These are phyloP conservation scores for Phellinidium pouzarii DNA, from an alignment of 1,284 basidiomycete genomes.

Conservation along the genomic window DNA sequence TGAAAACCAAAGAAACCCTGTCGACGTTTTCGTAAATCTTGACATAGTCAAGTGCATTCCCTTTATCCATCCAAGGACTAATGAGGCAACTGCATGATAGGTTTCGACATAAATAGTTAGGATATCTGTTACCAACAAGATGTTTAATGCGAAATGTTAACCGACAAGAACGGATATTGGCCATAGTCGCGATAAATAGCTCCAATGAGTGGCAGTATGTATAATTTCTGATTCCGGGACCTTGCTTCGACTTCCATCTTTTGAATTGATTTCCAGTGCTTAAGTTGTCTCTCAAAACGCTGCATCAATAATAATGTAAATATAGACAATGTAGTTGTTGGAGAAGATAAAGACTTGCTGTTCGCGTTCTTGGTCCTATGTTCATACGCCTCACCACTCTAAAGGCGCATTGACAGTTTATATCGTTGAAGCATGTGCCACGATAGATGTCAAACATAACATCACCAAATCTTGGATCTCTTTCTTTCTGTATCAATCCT, in stretches of 20 bases:
- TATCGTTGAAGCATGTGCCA: conserved; percentile 41
- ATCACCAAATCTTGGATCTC: not conserved
- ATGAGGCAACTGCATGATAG: conserved; percentile 33
- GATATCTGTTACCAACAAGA: too few species aligned
- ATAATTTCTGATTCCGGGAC: conserved; percentile 18
- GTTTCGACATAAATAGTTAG: not conserved
- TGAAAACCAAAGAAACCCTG: not conserved
- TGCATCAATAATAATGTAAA: conserved; percentile 22
- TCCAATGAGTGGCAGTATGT: conserved; percentile 50
- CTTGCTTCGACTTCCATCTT: conserved; percentile 40
- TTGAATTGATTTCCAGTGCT: conserved; percentile 43
- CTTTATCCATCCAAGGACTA: conserved; percentile 48
- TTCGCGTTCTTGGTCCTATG: conserved; percentile 35
- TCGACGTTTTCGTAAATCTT: conserved; percentile 23
- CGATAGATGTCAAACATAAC: conserved; percentile 42
- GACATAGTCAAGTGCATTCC: conserved; percentile 42
- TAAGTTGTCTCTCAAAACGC: conserved; percentile 45
- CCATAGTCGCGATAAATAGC: conserved; percentile 28
- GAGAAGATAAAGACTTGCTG: conserved; percentile 20
- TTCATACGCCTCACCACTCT: conserved; percentile 47
- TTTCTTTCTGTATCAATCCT: not conserved
- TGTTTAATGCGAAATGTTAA: not conserved
- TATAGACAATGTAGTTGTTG: not conserved
- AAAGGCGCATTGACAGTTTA: conserved; percentile 41
- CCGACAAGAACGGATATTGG: not conserved